Evolutionary conservation across 768 basidiomycete species (phyloP), one percentile per base, ranked within the genome.

Genomic region (Collybia sp.): DNA sequence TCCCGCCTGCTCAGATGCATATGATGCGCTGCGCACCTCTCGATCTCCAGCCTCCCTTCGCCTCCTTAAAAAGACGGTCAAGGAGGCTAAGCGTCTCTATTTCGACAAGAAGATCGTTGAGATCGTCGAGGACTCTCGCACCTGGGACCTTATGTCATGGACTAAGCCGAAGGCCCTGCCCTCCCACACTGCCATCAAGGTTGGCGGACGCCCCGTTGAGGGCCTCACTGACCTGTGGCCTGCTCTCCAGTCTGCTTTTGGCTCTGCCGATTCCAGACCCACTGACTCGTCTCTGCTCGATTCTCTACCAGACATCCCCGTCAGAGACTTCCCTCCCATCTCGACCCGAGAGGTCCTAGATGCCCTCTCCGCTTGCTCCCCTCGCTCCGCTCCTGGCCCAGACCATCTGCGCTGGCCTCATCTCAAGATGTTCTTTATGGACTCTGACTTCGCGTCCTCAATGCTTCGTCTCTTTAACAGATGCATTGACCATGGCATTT

Each of bases 71-170:
- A 10, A 10, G 10, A 15, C 15, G 10, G 15, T 34, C 15, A 34
- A 34, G 33, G 15, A 34, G 33, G 33, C 33, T 15, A 34, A 34
- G 15, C 10, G 15, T 15, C 10, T 15, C 10, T 34, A 10, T 15
- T 34, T 34, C 15, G 33, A 34, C 11, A 15, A 34, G 33, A 10
- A 15, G 10, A 34, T 34, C 15, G 33, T 10, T 10, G 33, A 34
- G 10, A 15, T 34, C 11, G 33, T 15, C 10, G 33, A 34, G 33
- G 15, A 10, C n/a, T n/a, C 32, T 18, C 44, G 37, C 13, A 20
- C 43, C 3, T 44, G 43, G 43, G 43, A 44, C 43, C 43, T 44
- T n/a, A 44, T 44, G 43, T 4, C 18, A 4, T 44, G 30, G 43
- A 33, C 30, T 33, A 44, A 44, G 32, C 30, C 4, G 32, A 30